Evolutionary conservation across 2,329 filamentous ascomycete genomes (phyloP).

Genomic region (Pseudogymnoascus sp.): DNA sequence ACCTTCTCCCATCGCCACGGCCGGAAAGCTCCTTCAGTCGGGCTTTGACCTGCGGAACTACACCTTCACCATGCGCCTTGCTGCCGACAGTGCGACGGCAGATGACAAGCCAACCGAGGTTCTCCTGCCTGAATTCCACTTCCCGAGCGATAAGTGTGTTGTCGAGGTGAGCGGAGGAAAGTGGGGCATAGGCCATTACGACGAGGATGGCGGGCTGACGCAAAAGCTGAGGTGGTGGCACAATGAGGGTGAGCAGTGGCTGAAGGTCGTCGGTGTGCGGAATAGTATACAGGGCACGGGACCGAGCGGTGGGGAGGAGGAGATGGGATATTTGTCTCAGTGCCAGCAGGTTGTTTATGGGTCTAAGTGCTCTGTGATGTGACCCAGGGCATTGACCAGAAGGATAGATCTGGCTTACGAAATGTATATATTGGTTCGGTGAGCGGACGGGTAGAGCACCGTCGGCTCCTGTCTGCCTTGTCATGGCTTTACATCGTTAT

Average conservation of each 20-base stretch:
- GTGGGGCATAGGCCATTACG: conserved; percentile 75
- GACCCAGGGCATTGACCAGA: conserved; percentile 11
- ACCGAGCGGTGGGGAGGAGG: conserved; percentile 51
- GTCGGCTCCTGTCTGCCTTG: neutral
- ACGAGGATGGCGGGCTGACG: conserved; percentile 59
- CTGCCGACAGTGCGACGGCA: conserved; percentile 49
- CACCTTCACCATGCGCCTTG: conserved; percentile 65
- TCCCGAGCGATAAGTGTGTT: conserved; percentile 63
- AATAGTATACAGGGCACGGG: conserved; percentile 42
- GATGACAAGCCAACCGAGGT: conserved; percentile 69
- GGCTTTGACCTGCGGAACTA: conserved; percentile 78
- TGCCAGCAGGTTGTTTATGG: conserved; percentile 34
- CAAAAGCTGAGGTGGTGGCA: conserved; percentile 93
- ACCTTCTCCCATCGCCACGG: conserved; percentile 69
- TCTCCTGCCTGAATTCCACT: conserved; percentile 87
- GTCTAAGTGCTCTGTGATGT: conserved; percentile 45
- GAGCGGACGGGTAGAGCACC: neutral
- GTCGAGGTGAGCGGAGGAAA: conserved; percentile 79
- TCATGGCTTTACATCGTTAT: neutral
- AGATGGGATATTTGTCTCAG: conserved; percentile 71
- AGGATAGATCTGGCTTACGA: neutral
- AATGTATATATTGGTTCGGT: neutral
- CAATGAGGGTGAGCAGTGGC: conserved; percentile 69
- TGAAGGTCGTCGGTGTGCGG: conserved; percentile 67
- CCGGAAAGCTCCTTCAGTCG: conserved; percentile 62